A percentile compares a stretch with the other conserved stretches of the same genome.
phyloP scores from a whole-genome alignment of 2,329 filamentous ascomycete genomes.

The Dryadomyces quercus-mongolicae region DNA sequence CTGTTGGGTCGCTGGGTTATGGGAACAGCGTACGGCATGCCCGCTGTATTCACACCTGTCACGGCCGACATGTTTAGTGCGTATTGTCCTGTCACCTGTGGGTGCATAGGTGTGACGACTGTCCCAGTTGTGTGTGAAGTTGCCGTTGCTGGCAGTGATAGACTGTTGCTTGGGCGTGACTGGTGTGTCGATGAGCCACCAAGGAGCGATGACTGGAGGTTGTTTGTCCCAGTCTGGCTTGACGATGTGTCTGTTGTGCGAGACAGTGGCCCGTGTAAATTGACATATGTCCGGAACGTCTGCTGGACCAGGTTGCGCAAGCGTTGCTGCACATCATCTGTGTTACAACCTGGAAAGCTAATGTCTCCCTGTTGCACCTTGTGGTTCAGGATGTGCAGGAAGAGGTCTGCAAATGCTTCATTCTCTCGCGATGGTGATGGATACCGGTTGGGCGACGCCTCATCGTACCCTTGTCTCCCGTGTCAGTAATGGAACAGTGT shows the following conservation, averaged over 20 bases:
- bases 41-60: not conserved
- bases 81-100: constrained; percentile 1
- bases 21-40: not conserved
- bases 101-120: not conserved
- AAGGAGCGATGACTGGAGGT: constrained; percentile 3
- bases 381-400: constrained; percentile 15
- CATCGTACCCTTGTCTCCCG: constrained; percentile 12
- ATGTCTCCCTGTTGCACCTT: constrained; percentile 15
- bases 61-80: constrained; percentile 1
- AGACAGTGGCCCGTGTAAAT: constrained; percentile 10
- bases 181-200: constrained; percentile 9
- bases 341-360: constrained; percentile 5
- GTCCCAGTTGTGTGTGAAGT: constrained; percentile 2
- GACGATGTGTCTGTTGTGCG: constrained; percentile 12
- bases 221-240: constrained; percentile 8
- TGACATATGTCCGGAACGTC: constrained; percentile 14
- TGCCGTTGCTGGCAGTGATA: constrained; percentile 2
- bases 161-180: constrained; percentile 2
- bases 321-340: constrained; percentile 9
- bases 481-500: not conserved
- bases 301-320: constrained; percentile 13
- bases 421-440: constrained; percentile 11
- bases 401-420: constrained; percentile 14
- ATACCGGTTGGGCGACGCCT: constrained; percentile 1
- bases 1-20: constrained; percentile 2